A percentile compares a stretch with the other conserved stretches of the same genome.
These are phyloP conservation scores for Cenchrus americanus DNA, from an alignment of 176 grass and related monocot genomes.

Conservation along the genomic window DNA sequence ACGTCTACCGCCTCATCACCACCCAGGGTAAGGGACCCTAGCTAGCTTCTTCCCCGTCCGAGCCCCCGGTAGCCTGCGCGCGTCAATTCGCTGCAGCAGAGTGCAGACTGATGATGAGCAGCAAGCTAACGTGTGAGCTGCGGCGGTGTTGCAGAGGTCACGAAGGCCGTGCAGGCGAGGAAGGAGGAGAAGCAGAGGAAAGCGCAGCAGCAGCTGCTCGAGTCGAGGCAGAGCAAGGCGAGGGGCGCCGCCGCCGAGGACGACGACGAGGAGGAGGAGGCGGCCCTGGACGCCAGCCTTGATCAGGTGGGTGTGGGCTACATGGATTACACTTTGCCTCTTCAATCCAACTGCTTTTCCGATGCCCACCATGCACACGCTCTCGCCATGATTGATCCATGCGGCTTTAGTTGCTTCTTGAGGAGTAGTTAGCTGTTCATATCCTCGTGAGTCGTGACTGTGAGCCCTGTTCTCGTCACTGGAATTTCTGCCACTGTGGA, in stretches of 20 bases:
- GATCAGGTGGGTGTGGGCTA: constrained; percentile 41
- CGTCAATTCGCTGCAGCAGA: no score
- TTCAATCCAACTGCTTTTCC: constrained; percentile 23
- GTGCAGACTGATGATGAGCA: background rate
- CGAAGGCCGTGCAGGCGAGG: constrained; percentile 71
- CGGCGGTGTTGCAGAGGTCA: constrained; percentile 65
- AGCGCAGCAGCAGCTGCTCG: constrained; percentile 54
- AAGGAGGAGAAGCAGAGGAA: constrained; percentile 79
- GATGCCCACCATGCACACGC: constrained; percentile 50
- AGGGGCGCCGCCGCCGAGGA: background rate
- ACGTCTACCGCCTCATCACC: constrained; percentile 93
- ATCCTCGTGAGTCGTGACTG: constrained; percentile 46
- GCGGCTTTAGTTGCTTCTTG: constrained; percentile 18
- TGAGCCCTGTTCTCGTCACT: background rate
- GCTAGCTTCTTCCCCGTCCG: no score
- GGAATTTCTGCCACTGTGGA: background rate
- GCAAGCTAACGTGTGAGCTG: no score
- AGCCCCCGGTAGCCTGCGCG: no score
- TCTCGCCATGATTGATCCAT: constrained; percentile 46
- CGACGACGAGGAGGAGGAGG: constrained; percentile 31
- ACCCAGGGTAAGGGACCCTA: constrained; percentile 49
- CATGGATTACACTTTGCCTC: constrained; percentile 20
- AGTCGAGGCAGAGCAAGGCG: constrained; percentile 37
- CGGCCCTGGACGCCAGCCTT: constrained; percentile 57
- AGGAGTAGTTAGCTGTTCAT: constrained; percentile 38